Conservation (phyloP, 2,329 filamentous ascomycete species). For the Dothideomycetes sp. region DNA sequence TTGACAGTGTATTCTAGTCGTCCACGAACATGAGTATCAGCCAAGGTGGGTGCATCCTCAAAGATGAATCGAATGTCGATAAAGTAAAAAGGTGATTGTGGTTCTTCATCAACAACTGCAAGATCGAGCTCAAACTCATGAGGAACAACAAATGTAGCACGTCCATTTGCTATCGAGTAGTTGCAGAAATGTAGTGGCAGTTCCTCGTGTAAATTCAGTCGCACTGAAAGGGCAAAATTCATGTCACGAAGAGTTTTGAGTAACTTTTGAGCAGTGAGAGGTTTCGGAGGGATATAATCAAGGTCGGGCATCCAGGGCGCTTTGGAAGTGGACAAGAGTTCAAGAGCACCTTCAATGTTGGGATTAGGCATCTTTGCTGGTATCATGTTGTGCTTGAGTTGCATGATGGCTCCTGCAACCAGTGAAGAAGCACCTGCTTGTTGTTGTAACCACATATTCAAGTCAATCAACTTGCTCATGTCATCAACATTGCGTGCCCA, state of each 20-base stretch:
- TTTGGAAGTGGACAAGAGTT: conserved; percentile 70
- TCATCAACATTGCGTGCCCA: conserved; percentile 75
- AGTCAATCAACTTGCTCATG: conserved; percentile 80
- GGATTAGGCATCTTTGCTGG: conserved; percentile 75
- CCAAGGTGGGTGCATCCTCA: conserved; percentile 54
- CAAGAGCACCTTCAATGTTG: conserved; percentile 80
- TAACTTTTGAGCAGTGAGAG: conserved; percentile 61
- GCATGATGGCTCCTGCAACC: conserved; percentile 23
- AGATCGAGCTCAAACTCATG: conserved; percentile 90
- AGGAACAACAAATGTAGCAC: conserved; percentile 75
- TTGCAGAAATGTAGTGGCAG: conserved; percentile 69
- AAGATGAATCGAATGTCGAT: conserved; percentile 85
- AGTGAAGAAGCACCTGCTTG: conserved; percentile 31
- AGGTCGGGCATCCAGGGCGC: conserved; percentile 73
- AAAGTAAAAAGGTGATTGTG: conserved; percentile 80
- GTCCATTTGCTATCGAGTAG: conserved; percentile 73
- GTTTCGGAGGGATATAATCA: conserved; percentile 65
- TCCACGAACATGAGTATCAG: conserved; percentile 51
- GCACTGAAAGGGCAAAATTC: conserved; percentile 72
- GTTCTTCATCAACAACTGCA: conserved; percentile 78
- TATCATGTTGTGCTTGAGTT: conserved; percentile 64
- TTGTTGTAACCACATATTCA: conserved; percentile 60
- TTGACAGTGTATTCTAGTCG: conserved; percentile 67
- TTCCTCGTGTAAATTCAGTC: conserved; percentile 76
- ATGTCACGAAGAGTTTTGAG: conserved; percentile 68